Evolutionary conservation across 345 rosid genomes (phyloP), one percentile per base, ranked within the genome.

Genomic region (Populus ilicifolia): DNA sequence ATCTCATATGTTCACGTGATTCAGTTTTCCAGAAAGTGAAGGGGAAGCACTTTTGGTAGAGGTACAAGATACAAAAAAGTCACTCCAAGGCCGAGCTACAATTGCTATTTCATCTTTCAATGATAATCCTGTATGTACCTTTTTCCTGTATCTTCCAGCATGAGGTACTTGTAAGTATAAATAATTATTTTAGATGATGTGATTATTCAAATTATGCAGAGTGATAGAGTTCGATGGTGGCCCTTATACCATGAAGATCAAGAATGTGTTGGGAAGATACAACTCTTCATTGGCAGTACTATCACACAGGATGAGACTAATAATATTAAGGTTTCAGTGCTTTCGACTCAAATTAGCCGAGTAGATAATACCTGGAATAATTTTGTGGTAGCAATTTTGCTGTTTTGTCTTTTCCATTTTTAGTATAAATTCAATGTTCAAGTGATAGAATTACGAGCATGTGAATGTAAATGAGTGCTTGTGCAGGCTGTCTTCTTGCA

Each of bases 251-350:
- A 87, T 70, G 97, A 89, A 77, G 98, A 89, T 86, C 90, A 93
- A 86, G 98, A 91, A 87, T 96, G 98, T 87, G 90, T 93, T 36
- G 98, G 99, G 79, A 96, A 96, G 88, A 88, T 95, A 86, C 98
- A 93, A 85, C 93, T 96, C 79, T 92, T 81, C 33, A 80, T 89
- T 79, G 92, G 93, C 69, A 89, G 90, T 75, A 89, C 92, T 27
- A 82, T 85, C 71, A 85, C 93, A 64, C 83, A 84, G 20, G 93
- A 88, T 54, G 96, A 96, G 85, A 88, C 87, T 25, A 86, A 82
- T 80, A 93, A 87, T 78, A 88, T 96, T 71, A 93, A 96, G 94
- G 99, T 93, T 71, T 74, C 56, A 56, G 65, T 48, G 75, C 59
- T 75, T 79, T 65, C 44, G 11, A 41, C 13, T 46, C 50, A 3